A percentile compares a stretch with the other conserved stretches of the same genome.
These are phyloP conservation scores for Solanum appendiculatum DNA, from an alignment of 257 asterid species.

Conservation along the genomic window DNA sequence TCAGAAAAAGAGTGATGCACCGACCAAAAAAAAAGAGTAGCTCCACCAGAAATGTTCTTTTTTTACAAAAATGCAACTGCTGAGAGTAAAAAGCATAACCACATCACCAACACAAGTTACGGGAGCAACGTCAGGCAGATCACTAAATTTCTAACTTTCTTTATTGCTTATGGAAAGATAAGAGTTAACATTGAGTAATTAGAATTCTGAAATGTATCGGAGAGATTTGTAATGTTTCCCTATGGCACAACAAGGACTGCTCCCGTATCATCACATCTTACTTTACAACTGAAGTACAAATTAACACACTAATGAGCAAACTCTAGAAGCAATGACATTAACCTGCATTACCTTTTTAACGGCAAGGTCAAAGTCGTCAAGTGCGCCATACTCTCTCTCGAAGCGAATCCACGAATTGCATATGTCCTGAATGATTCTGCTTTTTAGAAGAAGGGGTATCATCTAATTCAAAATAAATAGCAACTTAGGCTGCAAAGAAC, in stretches of 20 bases:
- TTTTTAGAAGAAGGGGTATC: conserved; percentile 65
- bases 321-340: not conserved
- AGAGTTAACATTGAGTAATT: not conserved
- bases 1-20: not conserved
- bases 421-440: conserved; percentile 92
- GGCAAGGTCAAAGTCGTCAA: conserved; percentile 81
- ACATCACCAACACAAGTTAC: not conserved
- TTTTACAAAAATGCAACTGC: not conserved
- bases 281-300: not conserved
- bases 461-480: conserved; percentile 45
- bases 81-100: not conserved
- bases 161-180: not conserved
- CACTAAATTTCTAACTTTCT: not conserved
- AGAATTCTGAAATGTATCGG: not conserved
- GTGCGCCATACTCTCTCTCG: conserved; percentile 85
- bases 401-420: conserved; percentile 85
- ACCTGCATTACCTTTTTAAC: conserved; percentile 57
- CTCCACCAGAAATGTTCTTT: not conserved
- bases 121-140: not conserved
- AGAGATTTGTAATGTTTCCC: not conserved
- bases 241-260: not conserved
- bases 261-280: not conserved
- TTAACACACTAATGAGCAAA: not conserved
- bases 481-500: conserved; percentile 3
- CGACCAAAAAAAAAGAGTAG: not conserved